Base-by-base conservation (phyloP, 495 filamentous ascomycete genomes). In the Neurospora sp. region DNA sequence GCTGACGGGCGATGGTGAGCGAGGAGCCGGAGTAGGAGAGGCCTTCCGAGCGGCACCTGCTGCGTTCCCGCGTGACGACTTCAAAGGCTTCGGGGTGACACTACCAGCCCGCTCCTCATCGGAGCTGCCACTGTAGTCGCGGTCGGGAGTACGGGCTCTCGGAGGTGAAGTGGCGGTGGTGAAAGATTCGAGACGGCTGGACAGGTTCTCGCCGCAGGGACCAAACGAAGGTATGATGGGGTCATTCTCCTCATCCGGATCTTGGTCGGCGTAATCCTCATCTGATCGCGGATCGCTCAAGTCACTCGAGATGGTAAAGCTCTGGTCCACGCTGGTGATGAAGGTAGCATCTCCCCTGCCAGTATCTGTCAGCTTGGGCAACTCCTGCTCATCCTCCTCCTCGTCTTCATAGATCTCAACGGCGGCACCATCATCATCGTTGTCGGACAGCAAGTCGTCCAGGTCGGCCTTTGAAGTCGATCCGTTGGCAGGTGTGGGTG, bases 181-280 rank as follows among this genome's bases (percentile, higher is more conserved):
- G 82, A 96, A 90, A 14, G 91, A 92, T 38, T 92, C 91, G 80
- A 98, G 85, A 11, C 92, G 91, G 44, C 89, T 88, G 8, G 93
- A 88, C 59, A 97, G 83, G 76, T 96, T 93, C 68, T 92, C 91
- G 42, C 93, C 93, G 77, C 90, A 95, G 2, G 94, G 93, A 71
- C 93, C 94, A 75, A 97, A 97, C 1, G 94, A 96, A 78, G 93
- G 92, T 9, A 97, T 83, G 72, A 97, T 90, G 3, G 94, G 94
- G 73, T 97, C 94, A 73, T 97, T 97, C 79, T 97, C 94, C 82
- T 97, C 94, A 78, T 97, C 89, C 39, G 90, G 89, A 65, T 97
- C 92, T 61, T 61, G 53, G 5, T 61, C 27, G 53, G 53, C 53
- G 48, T 91, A 92, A 61, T 92, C 88, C 9, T 85, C 88, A 38